Evolutionary conservation across 2,329 filamentous ascomycete genomes (phyloP).

Genomic region (Alternaria triticimaculans): DNA sequence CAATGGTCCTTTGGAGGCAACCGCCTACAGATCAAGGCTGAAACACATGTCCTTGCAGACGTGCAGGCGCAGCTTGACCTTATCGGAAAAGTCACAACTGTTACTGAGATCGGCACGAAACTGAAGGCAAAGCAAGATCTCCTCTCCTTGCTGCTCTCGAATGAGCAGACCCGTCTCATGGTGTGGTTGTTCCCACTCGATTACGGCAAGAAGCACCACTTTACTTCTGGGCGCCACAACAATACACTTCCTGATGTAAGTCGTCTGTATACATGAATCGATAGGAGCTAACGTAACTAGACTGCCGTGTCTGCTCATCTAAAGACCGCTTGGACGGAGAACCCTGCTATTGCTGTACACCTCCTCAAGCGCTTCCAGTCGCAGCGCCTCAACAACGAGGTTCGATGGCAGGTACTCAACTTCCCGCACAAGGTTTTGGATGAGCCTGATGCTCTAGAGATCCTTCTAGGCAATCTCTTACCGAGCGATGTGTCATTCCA

Average conservation of each 20-base stretch:
- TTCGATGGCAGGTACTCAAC: slow-evolving; percentile 80
- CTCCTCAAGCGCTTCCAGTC: slow-evolving; percentile 80
- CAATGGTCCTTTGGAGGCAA: slow-evolving; percentile 97
- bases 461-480: slow-evolving; percentile 78
- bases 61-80: slow-evolving; percentile 71
- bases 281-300: slow-evolving; percentile 45
- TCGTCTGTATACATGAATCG: not conserved
- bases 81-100: slow-evolving; percentile 65
- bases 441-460: slow-evolving; percentile 81
- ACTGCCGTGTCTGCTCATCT: slow-evolving; percentile 68
- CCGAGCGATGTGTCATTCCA: slow-evolving; percentile 83
- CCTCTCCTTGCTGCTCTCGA: slow-evolving; percentile 79
- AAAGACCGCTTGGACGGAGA: slow-evolving; percentile 85
- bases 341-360: slow-evolving; percentile 85
- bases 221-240: slow-evolving; percentile 53
- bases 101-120: slow-evolving; percentile 60
- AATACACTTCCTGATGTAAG: slow-evolving; percentile 51
- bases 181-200: slow-evolving; percentile 90
- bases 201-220: slow-evolving; percentile 63
- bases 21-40: slow-evolving; percentile 89
- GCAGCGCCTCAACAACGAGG: slow-evolving; percentile 72
- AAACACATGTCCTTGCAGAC: slow-evolving; percentile 81
- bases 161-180: slow-evolving; percentile 79
- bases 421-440: slow-evolving; percentile 82
- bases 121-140: slow-evolving; percentile 83